Evolutionary conservation across 257 asterid genomes (phyloP), one percentile per base, ranked within the genome.

Genomic region (Cruciata laevipes): DNA sequence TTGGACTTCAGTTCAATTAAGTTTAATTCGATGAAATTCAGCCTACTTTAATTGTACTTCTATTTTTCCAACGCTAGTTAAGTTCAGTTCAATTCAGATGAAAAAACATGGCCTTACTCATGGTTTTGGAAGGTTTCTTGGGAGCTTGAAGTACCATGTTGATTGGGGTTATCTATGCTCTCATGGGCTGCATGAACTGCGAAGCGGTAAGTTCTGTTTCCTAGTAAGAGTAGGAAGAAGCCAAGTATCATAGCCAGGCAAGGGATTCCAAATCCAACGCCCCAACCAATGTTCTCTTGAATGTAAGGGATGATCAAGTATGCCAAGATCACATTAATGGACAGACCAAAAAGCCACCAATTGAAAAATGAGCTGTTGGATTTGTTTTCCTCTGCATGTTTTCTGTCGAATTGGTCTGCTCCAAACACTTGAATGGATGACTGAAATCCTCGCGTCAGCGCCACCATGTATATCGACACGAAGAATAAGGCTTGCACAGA

Each of bases 281-380:
- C 77, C 84, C 84, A 80, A 38, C 81, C 56, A 3, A 80, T 69
- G 53, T 80, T 76, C 27, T 80, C 84, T 59, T 80, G 77, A 30
- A 80, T 65, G 58, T 80, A 80, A 73, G 33, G 71, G 31, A 80
- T n/a, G 24, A 76, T 35, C 37, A 56, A 64, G n/a, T 66, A 55
- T 42, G 79, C 65, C 27, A n/a, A 51, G 20, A n/a, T n/a, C 17
- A n/a, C 57, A 51, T n/a, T n/a, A 5, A 51, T 16, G 57, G 73
- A 61, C 67, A 74, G 13, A 3, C 83, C 75, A 47, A 65, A 76
- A 57, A 61, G 58, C 86, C 86, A 82, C 86, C 86, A 82, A 61
- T 79, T 79, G 80, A 82, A 82, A 68, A 79, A 82, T 20, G 82
- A 76, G 51, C 82, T 74, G 75, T 76, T 82, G 42, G 82, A 71